Conservation (phyloP, 169 alveolate species). For the Eimeria brunetti region DNA sequence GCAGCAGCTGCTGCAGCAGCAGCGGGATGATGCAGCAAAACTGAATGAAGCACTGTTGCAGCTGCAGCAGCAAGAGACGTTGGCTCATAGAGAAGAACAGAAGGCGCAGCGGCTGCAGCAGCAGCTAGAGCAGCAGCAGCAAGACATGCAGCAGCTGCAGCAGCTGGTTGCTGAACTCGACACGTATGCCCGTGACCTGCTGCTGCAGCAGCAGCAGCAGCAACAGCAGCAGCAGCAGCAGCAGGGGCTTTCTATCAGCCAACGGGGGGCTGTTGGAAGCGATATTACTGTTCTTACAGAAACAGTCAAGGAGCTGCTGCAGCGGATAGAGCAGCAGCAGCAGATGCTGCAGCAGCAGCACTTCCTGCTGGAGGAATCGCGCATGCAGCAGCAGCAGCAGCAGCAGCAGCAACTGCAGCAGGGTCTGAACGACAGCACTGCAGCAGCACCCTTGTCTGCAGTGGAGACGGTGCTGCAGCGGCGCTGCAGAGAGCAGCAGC, state of each 20-base stretch:
- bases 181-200: slow-evolving; percentile 26
- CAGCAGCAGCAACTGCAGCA: slow-evolving; percentile 66
- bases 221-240: slow-evolving; percentile 66
- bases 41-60: slow-evolving; percentile 4
- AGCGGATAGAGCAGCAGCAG: slow-evolving; percentile 68
- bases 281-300: slow-evolving; percentile 42
- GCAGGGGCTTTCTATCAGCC: not conserved
- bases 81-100: not conserved
- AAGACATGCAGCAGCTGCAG: slow-evolving; percentile 45
- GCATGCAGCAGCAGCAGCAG: slow-evolving; percentile 55
- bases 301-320: slow-evolving; percentile 39
- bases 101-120: slow-evolving; percentile 54
- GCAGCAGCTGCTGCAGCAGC: slow-evolving; percentile 73
- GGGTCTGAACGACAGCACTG: slow-evolving; percentile 12
- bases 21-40: slow-evolving; percentile 60
- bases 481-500: slow-evolving; percentile 73
- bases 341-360: slow-evolving; percentile 65
- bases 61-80: slow-evolving; percentile 52
- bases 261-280: slow-evolving; percentile 31
- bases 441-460: slow-evolving; percentile 8
- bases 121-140: slow-evolving; percentile 69
- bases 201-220: slow-evolving; percentile 52
- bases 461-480: slow-evolving; percentile 45
- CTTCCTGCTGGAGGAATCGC: slow-evolving; percentile 36
- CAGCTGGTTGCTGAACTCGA: slow-evolving; percentile 38